Evolutionary conservation across 2,329 filamentous ascomycete species (phyloP).

Genomic region (Cephalotrichum gorgonifer): DNA sequence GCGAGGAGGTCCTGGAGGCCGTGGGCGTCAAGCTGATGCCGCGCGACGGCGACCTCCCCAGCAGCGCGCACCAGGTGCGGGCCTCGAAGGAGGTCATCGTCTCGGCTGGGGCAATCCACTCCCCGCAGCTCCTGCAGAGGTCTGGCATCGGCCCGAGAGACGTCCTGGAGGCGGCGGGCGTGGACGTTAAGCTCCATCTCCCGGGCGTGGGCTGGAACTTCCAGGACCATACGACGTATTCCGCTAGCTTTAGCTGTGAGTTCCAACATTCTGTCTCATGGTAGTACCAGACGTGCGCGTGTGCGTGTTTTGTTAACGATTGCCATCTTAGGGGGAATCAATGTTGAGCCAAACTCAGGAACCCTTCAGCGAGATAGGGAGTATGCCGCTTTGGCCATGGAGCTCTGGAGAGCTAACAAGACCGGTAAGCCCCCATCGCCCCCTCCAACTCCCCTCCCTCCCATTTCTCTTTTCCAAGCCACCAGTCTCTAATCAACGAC

Average conservation of each 20-base stretch:
- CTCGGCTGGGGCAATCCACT: constrained; percentile 29
- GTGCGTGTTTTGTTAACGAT: too few relatives aligned
- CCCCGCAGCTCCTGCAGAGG: constrained; percentile 29
- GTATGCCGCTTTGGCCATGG: constrained; percentile 11
- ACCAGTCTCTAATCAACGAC: constrained; percentile 10
- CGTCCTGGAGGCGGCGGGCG: constrained; percentile 26
- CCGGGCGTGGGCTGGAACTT: constrained; percentile 53
- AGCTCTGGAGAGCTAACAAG: constrained; percentile 11
- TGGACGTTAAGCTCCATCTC: constrained; percentile 40
- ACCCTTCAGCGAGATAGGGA: constrained; percentile 8
- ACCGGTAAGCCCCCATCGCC: neutral
- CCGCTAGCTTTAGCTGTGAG: constrained; percentile 8
- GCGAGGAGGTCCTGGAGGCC: constrained; percentile 1
- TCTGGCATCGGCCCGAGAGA: constrained; percentile 27
- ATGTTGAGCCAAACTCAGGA: constrained; percentile 13
- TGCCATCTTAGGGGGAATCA: neutral
- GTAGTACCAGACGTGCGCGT: neutral
- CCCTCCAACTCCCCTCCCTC: neutral
- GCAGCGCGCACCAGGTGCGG: constrained; percentile 2
- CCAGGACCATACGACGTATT: constrained; percentile 33
- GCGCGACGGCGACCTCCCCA: constrained; percentile 7
- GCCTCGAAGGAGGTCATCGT: constrained; percentile 27
- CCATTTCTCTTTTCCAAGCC: constrained; percentile 8
- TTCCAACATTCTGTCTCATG: neutral
- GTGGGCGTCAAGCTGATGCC: constrained; percentile 7